Evolutionary conservation across 352 stramenopile species (phyloP).

Genomic region (Pythium myriotylum): DNA sequence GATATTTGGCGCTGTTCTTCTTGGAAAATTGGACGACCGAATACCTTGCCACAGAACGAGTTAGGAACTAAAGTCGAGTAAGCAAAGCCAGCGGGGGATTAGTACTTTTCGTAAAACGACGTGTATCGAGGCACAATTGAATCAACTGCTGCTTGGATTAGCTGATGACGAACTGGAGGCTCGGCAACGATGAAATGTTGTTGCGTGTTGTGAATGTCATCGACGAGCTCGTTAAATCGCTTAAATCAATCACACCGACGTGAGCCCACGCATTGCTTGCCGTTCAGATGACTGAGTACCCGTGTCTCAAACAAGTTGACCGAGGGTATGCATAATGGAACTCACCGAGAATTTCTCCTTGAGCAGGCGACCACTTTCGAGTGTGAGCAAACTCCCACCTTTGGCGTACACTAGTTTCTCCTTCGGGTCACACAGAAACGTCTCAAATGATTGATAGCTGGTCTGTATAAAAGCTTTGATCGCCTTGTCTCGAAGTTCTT

Average conservation of each 20-base stretch:
- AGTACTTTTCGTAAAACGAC: constrained; percentile 92
- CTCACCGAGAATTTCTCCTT: constrained; percentile 92
- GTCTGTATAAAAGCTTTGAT: constrained; percentile 83
- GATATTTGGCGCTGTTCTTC: constrained; percentile 89
- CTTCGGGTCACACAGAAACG: constrained; percentile 75
- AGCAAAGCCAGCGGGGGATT: no score
- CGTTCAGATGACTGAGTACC: no score
- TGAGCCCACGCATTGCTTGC: no score
- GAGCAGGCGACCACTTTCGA: constrained; percentile 89
- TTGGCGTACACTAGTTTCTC: constrained; percentile 89
- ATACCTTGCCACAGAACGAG: constrained; percentile 53
- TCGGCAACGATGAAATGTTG: constrained; percentile 87
- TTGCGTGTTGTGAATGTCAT: constrained; percentile 70
- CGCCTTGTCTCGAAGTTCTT: constrained; percentile 84
- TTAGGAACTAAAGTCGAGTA: no score
- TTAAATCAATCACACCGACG: constrained; percentile 30
- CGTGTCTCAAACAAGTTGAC: no score
- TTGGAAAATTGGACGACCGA: constrained; percentile 91
- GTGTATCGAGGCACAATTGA: constrained; percentile 90
- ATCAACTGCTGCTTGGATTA: constrained; percentile 84
- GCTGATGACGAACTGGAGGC: constrained; percentile 73
- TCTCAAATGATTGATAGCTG: constrained; percentile 69
- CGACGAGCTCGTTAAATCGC: constrained; percentile 76
- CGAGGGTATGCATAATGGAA: neutral
- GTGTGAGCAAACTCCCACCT: constrained; percentile 76